Evolutionary conservation across 2,329 filamentous ascomycete species (phyloP).

Genomic region (Atkinsonella texensis): DNA sequence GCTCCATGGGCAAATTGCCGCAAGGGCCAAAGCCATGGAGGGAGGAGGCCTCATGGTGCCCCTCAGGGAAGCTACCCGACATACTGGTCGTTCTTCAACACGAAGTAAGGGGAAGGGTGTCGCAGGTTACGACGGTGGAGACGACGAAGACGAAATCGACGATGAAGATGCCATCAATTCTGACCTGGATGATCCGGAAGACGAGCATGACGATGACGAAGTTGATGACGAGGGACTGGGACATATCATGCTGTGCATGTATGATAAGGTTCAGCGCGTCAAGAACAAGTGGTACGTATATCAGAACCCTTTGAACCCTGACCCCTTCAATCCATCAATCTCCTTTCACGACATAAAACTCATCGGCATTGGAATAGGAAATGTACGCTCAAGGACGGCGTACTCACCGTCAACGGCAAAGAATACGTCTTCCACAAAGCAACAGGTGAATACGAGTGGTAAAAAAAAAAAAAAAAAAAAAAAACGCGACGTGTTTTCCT

Average conservation of each 20-base stretch:
- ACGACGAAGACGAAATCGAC: conserved; percentile 47
- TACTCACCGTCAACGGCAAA: conserved; percentile 83
- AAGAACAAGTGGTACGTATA: conserved; percentile 83
- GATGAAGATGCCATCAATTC: conserved; percentile 98
- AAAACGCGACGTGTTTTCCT: too few species aligned
- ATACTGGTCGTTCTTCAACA: conserved; percentile 9
- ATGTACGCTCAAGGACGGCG: conserved; percentile 94
- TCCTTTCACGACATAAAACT: conserved; percentile 1
- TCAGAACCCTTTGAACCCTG: background rate
- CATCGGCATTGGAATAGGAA: conserved; percentile 45
- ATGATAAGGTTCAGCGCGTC: conserved; percentile 96
- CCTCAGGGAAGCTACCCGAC: conserved; percentile 41
- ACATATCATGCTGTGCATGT: conserved; percentile 96
- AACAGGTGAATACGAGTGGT: conserved; percentile 97
- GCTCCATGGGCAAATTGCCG: conserved; percentile 56
- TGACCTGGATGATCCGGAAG: conserved; percentile 89
- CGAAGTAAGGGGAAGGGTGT: conserved; percentile 18
- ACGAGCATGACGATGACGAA: conserved; percentile 70
- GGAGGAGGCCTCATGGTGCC: conserved; percentile 67
- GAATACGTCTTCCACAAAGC: conserved; percentile 99
- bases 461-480: too few species aligned
- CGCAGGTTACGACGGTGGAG: conserved; percentile 50
- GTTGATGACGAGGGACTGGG: conserved; percentile 75
- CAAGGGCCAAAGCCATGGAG: conserved; percentile 56
- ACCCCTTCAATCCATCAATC: conserved; percentile 5